Evolutionary conservation across 768 basidiomycete genomes (phyloP), one percentile per base, ranked within the genome.

Genomic region (Lactarius tabidus): DNA sequence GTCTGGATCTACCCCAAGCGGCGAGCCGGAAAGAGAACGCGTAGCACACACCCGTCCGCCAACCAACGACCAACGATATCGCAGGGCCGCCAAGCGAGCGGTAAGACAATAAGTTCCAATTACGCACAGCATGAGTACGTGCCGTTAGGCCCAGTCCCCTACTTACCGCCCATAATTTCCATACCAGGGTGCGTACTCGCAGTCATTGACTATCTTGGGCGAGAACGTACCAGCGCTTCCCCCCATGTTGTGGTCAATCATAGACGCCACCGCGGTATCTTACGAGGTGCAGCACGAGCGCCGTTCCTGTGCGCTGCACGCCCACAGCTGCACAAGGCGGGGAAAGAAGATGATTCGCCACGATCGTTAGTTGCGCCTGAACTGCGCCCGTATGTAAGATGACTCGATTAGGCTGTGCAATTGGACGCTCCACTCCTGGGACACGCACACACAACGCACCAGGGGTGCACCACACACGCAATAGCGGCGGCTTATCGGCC

Each of bases 51-150:
- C 48, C 48, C 48, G 48, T 51, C 26, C 48, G 26, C 48, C 48
- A 28, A 51, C 48, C 48, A 51, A 51, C 23, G 48, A 51, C 48
- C 48, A 23, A 48, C 23, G 45, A 48, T 48, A 48, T 26, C 23
- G 45, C 45, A 48, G 45, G 23, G 23, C 23, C 12, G 12, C 45
- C 18, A 9, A 23, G 45, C 45, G 45, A n/a, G 9, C 45, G 45
- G 38, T 38, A 12, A 38, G 23, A 59, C 45, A 18, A 52, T n/a
- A 56, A 43, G 41, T 7, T 8, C 38, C 41, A 18, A 64, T 64
- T 60, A 64, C 64, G 54, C 54, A 65, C 15, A 65, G 59, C 51
- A 65, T 36, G 59, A 65, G 59, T 56, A 65, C 43, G 59, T 65
- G 39, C 18, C n/a, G 18, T 38, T 31, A 59, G n/a, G 6, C n/a